Evolutionary conservation across 768 basidiomycete genomes (phyloP).

Genomic region (Gloeopeniophorella convolvens): DNA sequence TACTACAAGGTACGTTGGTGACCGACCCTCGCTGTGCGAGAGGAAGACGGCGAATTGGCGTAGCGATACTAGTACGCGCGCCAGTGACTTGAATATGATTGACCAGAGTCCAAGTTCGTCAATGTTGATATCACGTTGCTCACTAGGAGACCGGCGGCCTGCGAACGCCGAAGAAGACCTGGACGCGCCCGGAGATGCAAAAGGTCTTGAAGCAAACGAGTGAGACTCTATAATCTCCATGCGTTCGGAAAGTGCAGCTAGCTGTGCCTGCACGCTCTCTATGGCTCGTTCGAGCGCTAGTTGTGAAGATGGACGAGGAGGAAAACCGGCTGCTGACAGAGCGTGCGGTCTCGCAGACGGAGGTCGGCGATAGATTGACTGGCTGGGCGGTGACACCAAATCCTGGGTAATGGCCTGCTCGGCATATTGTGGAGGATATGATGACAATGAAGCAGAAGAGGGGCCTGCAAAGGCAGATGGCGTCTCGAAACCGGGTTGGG

Average conservation of each 20-base stretch:
- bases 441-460: slow-evolving; percentile 33
- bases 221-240: slow-evolving; percentile 46
- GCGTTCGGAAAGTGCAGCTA: slow-evolving; percentile 78
- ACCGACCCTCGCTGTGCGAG: slow-evolving; percentile 48
- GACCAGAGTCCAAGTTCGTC: slow-evolving; percentile 83
- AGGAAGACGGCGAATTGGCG: slow-evolving; percentile 53
- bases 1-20: slow-evolving; percentile 61
- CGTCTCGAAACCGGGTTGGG: slow-evolving; percentile 62
- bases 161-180: slow-evolving; percentile 28
- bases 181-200: slow-evolving; percentile 29
- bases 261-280: slow-evolving; percentile 72
- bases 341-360: slow-evolving; percentile 19
- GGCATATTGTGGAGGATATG: slow-evolving; percentile 30
- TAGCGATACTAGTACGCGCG: slow-evolving; percentile 43
- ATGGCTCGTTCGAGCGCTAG: slow-evolving; percentile 65
- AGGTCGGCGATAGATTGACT: slow-evolving; percentile 6
- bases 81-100: slow-evolving; percentile 56
- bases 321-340: slow-evolving; percentile 15
- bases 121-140: slow-evolving; percentile 8
- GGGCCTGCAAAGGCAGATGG: slow-evolving; percentile 63
- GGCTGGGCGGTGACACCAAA: not conserved
- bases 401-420: slow-evolving; percentile 15
- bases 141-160: slow-evolving; percentile 20
- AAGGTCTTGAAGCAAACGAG: slow-evolving; percentile 24
- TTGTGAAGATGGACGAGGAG: slow-evolving; percentile 41